Evolutionary conservation across 2,329 filamentous ascomycete species (phyloP).

Genomic region (Colletotrichum gigasporum): DNA sequence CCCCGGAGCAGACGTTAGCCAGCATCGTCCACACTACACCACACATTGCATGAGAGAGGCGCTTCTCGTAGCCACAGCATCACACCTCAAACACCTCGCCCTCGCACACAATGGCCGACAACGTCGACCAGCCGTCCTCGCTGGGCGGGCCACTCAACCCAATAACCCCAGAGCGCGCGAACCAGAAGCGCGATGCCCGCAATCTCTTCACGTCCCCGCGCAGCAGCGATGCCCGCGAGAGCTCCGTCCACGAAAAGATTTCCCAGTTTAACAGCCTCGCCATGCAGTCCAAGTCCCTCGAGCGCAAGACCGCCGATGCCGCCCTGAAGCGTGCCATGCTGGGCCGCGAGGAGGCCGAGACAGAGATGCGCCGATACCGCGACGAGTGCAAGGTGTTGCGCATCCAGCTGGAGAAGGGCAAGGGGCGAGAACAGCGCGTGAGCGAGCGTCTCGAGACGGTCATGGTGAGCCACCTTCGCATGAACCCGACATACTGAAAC

Average conservation of each 20-base stretch:
- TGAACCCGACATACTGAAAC: not conserved
- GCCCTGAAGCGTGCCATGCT: slow-evolving; percentile 73
- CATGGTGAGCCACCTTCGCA: slow-evolving; percentile 60
- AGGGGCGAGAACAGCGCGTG: slow-evolving; percentile 72
- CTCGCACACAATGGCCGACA: slow-evolving; percentile 50
- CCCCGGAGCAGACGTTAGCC: not conserved
- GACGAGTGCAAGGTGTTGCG: slow-evolving; percentile 68
- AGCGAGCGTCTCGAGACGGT: slow-evolving; percentile 74
- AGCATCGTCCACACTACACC: not conserved
- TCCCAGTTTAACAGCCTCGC: slow-evolving; percentile 78
- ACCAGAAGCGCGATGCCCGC: slow-evolving; percentile 54
- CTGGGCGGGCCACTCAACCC: slow-evolving; percentile 65
- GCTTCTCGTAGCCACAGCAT: not conserved
- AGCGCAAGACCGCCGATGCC: slow-evolving; percentile 72
- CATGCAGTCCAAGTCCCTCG: slow-evolving; percentile 66
- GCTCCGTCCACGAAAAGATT: slow-evolving; percentile 73
- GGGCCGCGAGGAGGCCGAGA: slow-evolving; percentile 76
- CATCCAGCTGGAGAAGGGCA: slow-evolving; percentile 70
- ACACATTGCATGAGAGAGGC: not conserved
- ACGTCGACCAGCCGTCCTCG: slow-evolving; percentile 61
- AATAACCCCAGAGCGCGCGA: slow-evolving; percentile 71
- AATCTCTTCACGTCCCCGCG: slow-evolving; percentile 47
- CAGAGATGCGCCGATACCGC: slow-evolving; percentile 69
- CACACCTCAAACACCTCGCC: not conserved
- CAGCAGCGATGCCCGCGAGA: slow-evolving; percentile 56